These are phyloP conservation scores for Copromyces sp. DNA, from an alignment of 495 filamentous ascomycete genomes.

Conservation along the genomic window DNA sequence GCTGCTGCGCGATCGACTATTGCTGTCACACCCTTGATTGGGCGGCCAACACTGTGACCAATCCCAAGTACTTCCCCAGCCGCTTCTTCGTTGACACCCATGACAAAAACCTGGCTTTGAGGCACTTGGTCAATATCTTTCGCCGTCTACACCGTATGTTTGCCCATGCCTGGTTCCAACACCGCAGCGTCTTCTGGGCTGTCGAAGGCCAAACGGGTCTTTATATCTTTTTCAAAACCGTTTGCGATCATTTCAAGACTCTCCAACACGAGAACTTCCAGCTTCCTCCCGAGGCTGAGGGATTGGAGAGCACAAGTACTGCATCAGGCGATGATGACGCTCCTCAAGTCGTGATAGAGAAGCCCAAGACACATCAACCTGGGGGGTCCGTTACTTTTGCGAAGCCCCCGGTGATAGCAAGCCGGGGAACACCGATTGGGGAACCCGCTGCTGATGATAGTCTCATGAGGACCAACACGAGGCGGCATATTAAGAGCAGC, in stretches of 20 bases:
- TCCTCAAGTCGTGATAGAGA: constrained; percentile 20
- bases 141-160: constrained; percentile 91
- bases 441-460: constrained; percentile 30
- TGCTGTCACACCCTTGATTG: constrained; percentile 97
- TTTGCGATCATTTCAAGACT: constrained; percentile 81
- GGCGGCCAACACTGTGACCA: constrained; percentile 84
- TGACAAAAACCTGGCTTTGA: constrained; percentile 56
- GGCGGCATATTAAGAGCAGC: constrained; percentile 60
- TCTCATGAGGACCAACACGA: constrained; percentile 51
- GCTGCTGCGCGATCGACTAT: constrained; percentile 96
- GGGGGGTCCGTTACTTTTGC: constrained; percentile 27
- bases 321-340: constrained; percentile 10
- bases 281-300: constrained; percentile 86
- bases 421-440: constrained; percentile 14
- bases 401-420: constrained; percentile 37
- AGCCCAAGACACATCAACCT: constrained; percentile 14
- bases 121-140: constrained; percentile 89
- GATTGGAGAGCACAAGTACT: constrained; percentile 38
- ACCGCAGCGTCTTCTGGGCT: constrained; percentile 88
- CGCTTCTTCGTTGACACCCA: constrained; percentile 58
- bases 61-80: constrained; percentile 84
- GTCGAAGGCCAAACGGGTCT: constrained; percentile 81
- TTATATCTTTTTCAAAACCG: constrained; percentile 93
- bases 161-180: constrained; percentile 97
- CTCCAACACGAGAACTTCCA: constrained; percentile 93